These are phyloP conservation scores for grape (Vitis vinifera) DNA, from an alignment of 164 flowering plant genomes.

Conservation along the genomic window DNA sequence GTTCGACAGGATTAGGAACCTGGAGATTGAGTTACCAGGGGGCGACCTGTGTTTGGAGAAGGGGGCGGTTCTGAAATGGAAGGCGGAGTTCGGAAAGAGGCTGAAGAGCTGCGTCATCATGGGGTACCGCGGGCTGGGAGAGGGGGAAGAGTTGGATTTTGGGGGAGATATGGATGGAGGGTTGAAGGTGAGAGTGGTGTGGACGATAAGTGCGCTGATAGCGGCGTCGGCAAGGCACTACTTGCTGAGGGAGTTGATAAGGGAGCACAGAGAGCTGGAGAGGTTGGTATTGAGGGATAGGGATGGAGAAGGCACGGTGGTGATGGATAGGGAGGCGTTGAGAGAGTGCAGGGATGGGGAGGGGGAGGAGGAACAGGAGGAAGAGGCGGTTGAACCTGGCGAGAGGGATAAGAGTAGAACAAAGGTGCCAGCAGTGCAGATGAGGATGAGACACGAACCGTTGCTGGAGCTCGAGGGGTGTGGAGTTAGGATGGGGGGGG, in stretches of 20 bases:
- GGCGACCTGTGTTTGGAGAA: slow-evolving; percentile 45
- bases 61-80: slow-evolving; percentile 46
- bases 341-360: slow-evolving; percentile 26
- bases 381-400: slow-evolving; percentile 5
- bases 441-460: slow-evolving; percentile 53
- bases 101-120: slow-evolving; percentile 53
- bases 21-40: slow-evolving; percentile 47
- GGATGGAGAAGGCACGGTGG: slow-evolving; percentile 50
- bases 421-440: slow-evolving; percentile 43
- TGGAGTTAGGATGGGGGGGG: slow-evolving; percentile 41
- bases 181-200: slow-evolving; percentile 48
- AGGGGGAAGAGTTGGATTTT: slow-evolving; percentile 4
- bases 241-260: slow-evolving; percentile 35
- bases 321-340: slow-evolving; percentile 33
- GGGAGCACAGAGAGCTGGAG: slow-evolving; percentile 33
- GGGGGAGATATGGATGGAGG: slow-evolving; percentile 22
- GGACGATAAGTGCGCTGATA: slow-evolving; percentile 54
- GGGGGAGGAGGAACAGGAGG: slow-evolving; percentile 15
- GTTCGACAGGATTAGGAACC: slow-evolving; percentile 36
- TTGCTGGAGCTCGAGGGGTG: slow-evolving; percentile 23
- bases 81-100: slow-evolving; percentile 42
- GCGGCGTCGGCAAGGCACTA: slow-evolving; percentile 59
- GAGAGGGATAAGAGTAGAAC: slow-evolving; percentile 31
- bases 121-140: slow-evolving; percentile 18
- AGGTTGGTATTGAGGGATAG: slow-evolving; percentile 38